These are phyloP conservation scores for Pseudotsuga menziesii DNA, from an alignment of 75 land plant species.

Conservation along the genomic window DNA sequence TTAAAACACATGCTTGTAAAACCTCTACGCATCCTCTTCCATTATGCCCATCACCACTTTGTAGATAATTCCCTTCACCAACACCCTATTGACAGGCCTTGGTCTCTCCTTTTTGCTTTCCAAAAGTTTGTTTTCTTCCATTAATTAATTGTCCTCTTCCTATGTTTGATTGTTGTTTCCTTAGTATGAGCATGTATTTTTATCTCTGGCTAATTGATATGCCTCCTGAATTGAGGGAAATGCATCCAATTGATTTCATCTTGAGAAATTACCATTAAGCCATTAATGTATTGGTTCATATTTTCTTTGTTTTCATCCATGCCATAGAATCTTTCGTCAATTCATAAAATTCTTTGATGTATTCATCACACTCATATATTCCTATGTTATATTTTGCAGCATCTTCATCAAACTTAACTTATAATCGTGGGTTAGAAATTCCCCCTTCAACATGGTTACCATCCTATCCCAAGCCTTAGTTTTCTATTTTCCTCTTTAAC, in stretches of 20 bases:
- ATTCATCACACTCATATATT: neutral
- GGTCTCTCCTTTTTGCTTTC: neutral
- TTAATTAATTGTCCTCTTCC: neutral
- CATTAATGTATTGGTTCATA: too few species aligned
- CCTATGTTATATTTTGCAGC: neutral
- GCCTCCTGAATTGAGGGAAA: neutral
- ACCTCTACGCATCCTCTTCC: neutral
- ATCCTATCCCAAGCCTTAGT: neutral
- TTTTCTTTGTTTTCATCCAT: neutral
- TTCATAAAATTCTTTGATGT: too few species aligned
- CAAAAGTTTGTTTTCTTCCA: too few species aligned
- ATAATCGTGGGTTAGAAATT: too few species aligned
- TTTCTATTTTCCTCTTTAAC: neutral
- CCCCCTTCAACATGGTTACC: neutral
- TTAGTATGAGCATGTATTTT: too few species aligned
- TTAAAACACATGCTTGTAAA: neutral
- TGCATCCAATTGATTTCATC: neutral
- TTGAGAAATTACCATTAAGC: neutral
- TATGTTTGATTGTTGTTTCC: too few species aligned
- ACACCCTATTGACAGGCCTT: too few species aligned
- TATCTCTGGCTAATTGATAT: neutral
- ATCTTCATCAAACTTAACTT: neutral
- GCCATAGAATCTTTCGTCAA: neutral
- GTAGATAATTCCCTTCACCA: neutral
- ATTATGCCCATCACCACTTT: neutral